phyloP scores from a whole-genome alignment of 2,329 filamentous ascomycete species.

The Botrytis paeoniae region DNA sequence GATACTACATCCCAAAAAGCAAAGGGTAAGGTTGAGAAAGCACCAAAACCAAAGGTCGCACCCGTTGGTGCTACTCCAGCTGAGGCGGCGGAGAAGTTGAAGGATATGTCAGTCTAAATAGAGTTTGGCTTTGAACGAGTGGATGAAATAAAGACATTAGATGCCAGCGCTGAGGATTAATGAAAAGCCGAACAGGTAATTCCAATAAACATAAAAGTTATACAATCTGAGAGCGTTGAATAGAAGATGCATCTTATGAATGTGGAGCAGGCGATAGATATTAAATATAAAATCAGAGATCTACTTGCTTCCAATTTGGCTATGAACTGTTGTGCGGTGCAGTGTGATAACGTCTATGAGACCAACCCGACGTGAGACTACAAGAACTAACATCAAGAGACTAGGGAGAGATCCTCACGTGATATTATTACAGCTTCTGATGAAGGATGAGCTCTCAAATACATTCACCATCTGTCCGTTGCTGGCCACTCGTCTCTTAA shows the following conservation, averaged over 20 bases:
- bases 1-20: slow-evolving; percentile 62
- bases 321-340: background rate
- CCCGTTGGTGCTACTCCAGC: slow-evolving; percentile 30
- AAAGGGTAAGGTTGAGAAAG: slow-evolving; percentile 39
- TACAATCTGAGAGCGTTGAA: background rate
- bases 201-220: slow-evolving; percentile 5
- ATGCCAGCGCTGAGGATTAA: slow-evolving; percentile 6
- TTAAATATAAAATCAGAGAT: background rate
- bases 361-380: too few relatives aligned
- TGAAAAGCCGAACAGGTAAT: background rate
- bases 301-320: background rate
- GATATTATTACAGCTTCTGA: background rate
- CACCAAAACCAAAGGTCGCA: slow-evolving; percentile 34
- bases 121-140: too few relatives aligned
- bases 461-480: background rate
- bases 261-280: background rate
- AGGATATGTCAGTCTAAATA: slow-evolving; percentile 36
- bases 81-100: slow-evolving; percentile 39
- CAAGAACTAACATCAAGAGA: background rate
- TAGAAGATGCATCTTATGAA: background rate
- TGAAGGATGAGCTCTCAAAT: background rate
- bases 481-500: background rate
- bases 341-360: background rate
- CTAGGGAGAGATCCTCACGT: background rate
- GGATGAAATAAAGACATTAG: background rate